Evolutionary conservation across 2,329 filamentous ascomycete species (phyloP), one percentile per base, ranked within the genome.

Genomic region (Ceratocystis albifundus): DNA sequence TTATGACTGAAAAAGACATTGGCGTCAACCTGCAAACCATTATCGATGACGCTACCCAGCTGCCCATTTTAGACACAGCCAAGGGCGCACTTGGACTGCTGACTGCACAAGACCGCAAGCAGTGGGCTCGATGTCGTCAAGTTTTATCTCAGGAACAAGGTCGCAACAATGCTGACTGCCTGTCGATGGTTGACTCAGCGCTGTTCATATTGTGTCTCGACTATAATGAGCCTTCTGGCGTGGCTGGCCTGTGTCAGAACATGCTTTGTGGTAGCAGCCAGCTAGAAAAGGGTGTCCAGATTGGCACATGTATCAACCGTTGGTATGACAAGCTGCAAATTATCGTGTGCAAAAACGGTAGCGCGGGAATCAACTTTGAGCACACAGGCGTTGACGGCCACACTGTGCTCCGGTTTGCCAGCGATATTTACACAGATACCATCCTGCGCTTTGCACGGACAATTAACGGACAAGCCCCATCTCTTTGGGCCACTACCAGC

Each of bases 251-350:
- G n/a, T 96, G 92, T 75, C 91, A 90, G 74, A 99, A 97, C 75
- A 97, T 99, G 93, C 88, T 99, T 12, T 97, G 94, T 72, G 94
- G 94, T 57, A 96, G 91, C 0, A 96, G 88, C 71, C 87, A 94
- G 72, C 87, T 97, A 12, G 89, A 96, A 72, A 89, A 88, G 73
- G 94, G 94, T 3, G 89, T 99, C 1, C 94, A 99, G 76, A 91
- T 96, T 57, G 94, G 94, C 36, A 97, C 94, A 1, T 99, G 94
- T 77, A 96, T 93, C 15, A 99, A 99, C 76, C 83, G 94, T 69
- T 99, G 94, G 94, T 99, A 99, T 73, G 94, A 99, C 77, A 99
- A 99, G 78, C 81, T 99, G 61, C 94, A 99, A 74, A 96, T 99
- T 69, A 97, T 99, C 65, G 94, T 99, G 63, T 97, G 94, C 81